Evolutionary conservation across 2,329 filamentous ascomycete species (phyloP).

Genomic region (Raffaelea arxii): DNA sequence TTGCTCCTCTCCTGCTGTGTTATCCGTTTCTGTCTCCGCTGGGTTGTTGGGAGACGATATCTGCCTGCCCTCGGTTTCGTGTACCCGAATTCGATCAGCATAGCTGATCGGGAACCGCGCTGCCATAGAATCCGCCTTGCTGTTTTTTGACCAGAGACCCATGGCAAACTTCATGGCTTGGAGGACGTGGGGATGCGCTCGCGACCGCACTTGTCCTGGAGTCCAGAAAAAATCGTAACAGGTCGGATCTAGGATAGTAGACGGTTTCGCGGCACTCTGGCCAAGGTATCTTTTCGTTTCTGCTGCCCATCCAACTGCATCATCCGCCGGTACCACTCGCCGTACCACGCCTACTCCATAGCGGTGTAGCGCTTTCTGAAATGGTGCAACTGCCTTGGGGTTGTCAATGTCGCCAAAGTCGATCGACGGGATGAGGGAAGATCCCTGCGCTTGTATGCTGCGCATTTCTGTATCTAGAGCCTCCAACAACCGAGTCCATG

Average conservation of each 20-base stretch:
- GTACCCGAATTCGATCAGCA: slow-evolving; percentile 59
- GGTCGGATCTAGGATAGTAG: slow-evolving; percentile 52
- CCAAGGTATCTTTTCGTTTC: slow-evolving; percentile 50
- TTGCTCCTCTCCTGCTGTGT: not conserved
- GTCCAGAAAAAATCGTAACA: slow-evolving; percentile 71
- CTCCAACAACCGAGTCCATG: slow-evolving; percentile 43
- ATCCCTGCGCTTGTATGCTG: slow-evolving; percentile 28
- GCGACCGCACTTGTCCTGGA: slow-evolving; percentile 57
- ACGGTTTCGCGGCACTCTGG: slow-evolving; percentile 34
- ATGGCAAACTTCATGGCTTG: slow-evolving; percentile 57
- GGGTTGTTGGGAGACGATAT: no score
- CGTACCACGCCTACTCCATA: slow-evolving; percentile 57
- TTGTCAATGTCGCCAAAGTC: slow-evolving; percentile 41
- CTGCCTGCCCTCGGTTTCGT: no score
- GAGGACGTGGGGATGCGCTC: slow-evolving; percentile 55
- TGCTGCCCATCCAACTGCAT: slow-evolving; percentile 48
- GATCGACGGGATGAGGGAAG: slow-evolving; percentile 45
- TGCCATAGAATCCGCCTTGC: slow-evolving; percentile 33
- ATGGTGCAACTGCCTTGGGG: slow-evolving; percentile 38
- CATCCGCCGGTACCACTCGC: slow-evolving; percentile 47
- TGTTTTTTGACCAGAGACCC: slow-evolving; percentile 49
- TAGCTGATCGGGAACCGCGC: slow-evolving; percentile 56
- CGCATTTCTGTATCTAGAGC: slow-evolving; percentile 39
- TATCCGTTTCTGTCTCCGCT: slow-evolving; percentile 10
- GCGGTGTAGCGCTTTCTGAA: slow-evolving; percentile 47